Evolutionary conservation across 345 rosid species (phyloP).

Genomic region (Cochlearia excelsa): DNA sequence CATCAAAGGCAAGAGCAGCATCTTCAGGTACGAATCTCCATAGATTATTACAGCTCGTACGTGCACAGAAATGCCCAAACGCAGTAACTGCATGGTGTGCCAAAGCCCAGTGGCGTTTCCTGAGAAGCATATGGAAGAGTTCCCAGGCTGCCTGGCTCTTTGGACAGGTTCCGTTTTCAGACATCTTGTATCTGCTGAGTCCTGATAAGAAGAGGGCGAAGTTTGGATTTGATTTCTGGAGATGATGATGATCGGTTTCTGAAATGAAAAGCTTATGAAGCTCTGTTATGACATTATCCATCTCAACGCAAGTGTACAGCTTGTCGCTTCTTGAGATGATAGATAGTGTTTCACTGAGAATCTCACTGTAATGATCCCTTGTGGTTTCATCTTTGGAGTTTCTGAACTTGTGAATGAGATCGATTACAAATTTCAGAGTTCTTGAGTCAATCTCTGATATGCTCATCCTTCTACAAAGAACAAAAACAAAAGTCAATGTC

Average conservation of each 20-base stretch:
- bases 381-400: constrained; percentile 37
- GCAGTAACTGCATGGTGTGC: constrained; percentile 65
- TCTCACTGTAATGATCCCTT: constrained; percentile 39
- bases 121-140: constrained; percentile 71
- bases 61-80: constrained; percentile 83
- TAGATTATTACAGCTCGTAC: constrained; percentile 68
- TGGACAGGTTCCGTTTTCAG: constrained; percentile 58
- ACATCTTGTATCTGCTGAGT: constrained; percentile 55
- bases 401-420: constrained; percentile 42
- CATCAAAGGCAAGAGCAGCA: constrained; percentile 80
- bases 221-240: constrained; percentile 53
- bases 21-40: constrained; percentile 86
- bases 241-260: constrained; percentile 31
- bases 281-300: constrained; percentile 60
- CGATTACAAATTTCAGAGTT: constrained; percentile 57
- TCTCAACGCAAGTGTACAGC: constrained; percentile 53
- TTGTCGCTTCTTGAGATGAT: constrained; percentile 52
- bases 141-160: constrained; percentile 70
- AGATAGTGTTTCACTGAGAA: constrained; percentile 51
- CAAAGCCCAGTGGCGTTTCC: constrained; percentile 78
- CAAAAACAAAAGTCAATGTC: background rate
- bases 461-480: constrained; percentile 53
- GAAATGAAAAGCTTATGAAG: constrained; percentile 63
- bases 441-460: constrained; percentile 51
- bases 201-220: constrained; percentile 73